phyloP scores from a whole-genome alignment of 2,329 filamentous ascomycete species.

The Venturia carpophila region DNA sequence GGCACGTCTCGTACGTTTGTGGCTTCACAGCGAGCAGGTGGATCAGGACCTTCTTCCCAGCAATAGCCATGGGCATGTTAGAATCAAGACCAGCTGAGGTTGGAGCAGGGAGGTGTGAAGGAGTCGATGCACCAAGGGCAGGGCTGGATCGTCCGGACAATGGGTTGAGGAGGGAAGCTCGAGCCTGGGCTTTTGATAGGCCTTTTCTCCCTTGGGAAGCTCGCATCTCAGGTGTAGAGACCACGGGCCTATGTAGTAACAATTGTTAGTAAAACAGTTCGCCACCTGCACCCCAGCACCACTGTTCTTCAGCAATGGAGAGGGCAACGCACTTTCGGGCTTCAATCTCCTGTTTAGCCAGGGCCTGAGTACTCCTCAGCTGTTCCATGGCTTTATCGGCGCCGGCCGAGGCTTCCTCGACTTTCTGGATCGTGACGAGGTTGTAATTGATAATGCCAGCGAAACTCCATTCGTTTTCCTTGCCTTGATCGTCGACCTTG shows the following conservation, averaged over 20 bases:
- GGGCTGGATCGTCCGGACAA: constrained; percentile 15
- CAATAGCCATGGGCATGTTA: constrained; percentile 14
- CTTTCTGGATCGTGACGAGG: constrained; percentile 45
- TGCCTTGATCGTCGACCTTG: constrained; percentile 33
- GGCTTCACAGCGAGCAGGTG: constrained; percentile 19
- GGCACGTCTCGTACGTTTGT: constrained; percentile 8
- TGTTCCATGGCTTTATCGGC: constrained; percentile 53
- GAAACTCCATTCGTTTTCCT: constrained; percentile 44
- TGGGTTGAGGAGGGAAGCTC: constrained; percentile 13
- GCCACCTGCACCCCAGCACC: constrained; percentile 1
- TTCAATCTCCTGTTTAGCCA: constrained; percentile 52
- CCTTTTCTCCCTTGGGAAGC: constrained; percentile 8
- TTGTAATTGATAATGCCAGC: constrained; percentile 50
- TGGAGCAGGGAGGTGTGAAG: constrained; percentile 13
- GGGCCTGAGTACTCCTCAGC: constrained; percentile 52
- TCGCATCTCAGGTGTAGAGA: constrained; percentile 15
- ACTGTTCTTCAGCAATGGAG: constrained; percentile 25
- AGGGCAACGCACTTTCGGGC: constrained; percentile 45
- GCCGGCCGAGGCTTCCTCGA: constrained; percentile 46
- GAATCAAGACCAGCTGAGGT: constrained; percentile 16
- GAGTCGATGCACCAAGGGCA: constrained; percentile 1
- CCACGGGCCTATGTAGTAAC: constrained; percentile 14
- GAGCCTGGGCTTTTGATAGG: constrained; percentile 12
- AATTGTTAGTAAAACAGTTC: constrained; percentile 10
- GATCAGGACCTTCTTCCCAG: constrained; percentile 17